phyloP scores from a whole-genome alignment of 1,284 basidiomycete genomes.

The Coriolopsis trogii region DNA sequence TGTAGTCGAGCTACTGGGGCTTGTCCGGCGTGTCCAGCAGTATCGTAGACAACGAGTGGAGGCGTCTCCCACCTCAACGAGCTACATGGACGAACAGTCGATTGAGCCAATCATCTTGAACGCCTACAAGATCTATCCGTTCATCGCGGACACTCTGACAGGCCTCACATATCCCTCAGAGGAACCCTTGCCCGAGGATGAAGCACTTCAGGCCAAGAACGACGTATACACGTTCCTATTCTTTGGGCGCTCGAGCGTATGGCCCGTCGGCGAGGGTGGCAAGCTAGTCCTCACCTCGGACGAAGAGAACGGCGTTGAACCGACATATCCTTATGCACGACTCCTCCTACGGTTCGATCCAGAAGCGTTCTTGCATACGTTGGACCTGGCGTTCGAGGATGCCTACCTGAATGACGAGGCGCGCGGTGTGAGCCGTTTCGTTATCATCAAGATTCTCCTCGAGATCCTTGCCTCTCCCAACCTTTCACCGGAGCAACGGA shows the following conservation, averaged over 20 bases:
- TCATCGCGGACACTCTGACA: slow-evolving; percentile 85
- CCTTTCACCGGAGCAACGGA: slow-evolving; percentile 65
- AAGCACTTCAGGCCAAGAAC: slow-evolving; percentile 68
- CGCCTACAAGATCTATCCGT: slow-evolving; percentile 93
- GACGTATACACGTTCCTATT: slow-evolving; percentile 85
- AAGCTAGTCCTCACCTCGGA: slow-evolving; percentile 74
- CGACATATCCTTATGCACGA: slow-evolving; percentile 88
- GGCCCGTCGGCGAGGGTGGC: slow-evolving; percentile 76
- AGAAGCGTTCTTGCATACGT: slow-evolving; percentile 91
- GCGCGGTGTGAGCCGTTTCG: slow-evolving; percentile 72
- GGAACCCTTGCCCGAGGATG: slow-evolving; percentile 65
- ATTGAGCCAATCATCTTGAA: slow-evolving; percentile 69
- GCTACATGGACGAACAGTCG: slow-evolving; percentile 39
- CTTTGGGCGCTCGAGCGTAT: slow-evolving; percentile 77
- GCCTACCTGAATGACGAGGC: slow-evolving; percentile 84
- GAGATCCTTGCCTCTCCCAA: slow-evolving; percentile 70
- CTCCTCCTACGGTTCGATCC: slow-evolving; percentile 89
- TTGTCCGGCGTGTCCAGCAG: slow-evolving; percentile 73
- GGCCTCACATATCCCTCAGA: slow-evolving; percentile 90
- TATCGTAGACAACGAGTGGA: slow-evolving; percentile 45
- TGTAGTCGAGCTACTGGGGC: slow-evolving; percentile 80
- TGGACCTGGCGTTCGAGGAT: slow-evolving; percentile 96
- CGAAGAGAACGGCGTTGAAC: slow-evolving; percentile 71
- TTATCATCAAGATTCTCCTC: slow-evolving; percentile 84
- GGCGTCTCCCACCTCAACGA: slow-evolving; percentile 31